These are phyloP conservation scores for Phoma sp. DNA, from an alignment of 2,329 filamentous ascomycete genomes.

Conservation along the genomic window DNA sequence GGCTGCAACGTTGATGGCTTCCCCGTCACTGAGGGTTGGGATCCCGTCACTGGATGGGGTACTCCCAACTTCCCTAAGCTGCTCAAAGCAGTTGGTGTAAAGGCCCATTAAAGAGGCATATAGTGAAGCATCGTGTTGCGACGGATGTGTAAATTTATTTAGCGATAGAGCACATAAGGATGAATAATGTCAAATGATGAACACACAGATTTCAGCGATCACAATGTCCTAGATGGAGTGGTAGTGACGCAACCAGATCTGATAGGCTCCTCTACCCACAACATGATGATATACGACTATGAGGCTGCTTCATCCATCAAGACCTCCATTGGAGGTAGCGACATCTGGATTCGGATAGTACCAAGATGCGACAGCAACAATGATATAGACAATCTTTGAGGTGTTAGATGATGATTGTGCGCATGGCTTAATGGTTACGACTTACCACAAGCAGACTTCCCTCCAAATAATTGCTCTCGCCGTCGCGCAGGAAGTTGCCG, in stretches of 20 bases:
- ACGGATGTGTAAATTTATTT: conserved; percentile 2
- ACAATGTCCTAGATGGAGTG: too few relatives aligned
- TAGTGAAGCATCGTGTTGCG: neutral
- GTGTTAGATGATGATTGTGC: neutral
- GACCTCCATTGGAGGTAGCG: conserved; percentile 37
- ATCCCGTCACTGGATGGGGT: conserved; percentile 47
- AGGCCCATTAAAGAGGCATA: conserved; percentile 10
- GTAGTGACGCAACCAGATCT: too few relatives aligned
- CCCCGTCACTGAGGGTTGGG: conserved; percentile 45
- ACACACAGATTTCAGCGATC: neutral
- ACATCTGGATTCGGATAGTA: conserved; percentile 64
- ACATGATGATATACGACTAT: too few relatives aligned
- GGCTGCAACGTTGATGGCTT: conserved; percentile 50
- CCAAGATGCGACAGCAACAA: conserved; percentile 66
- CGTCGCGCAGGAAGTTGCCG: conserved; percentile 84
- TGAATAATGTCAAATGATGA: conserved; percentile 18
- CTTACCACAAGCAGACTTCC: conserved; percentile 73
- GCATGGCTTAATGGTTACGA: neutral
- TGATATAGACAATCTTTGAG: conserved; percentile 62
- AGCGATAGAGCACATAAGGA: conserved; percentile 4
- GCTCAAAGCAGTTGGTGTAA: conserved; percentile 29
- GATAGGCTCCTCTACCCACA: too few relatives aligned
- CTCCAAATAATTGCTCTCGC: conserved; percentile 90
- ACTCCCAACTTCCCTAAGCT: conserved; percentile 42
- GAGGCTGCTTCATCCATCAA: neutral